Evolutionary conservation across 2,329 filamentous ascomycete species (phyloP), one percentile per base, ranked within the genome.

Genomic region (Mycosphaerella sp.): DNA sequence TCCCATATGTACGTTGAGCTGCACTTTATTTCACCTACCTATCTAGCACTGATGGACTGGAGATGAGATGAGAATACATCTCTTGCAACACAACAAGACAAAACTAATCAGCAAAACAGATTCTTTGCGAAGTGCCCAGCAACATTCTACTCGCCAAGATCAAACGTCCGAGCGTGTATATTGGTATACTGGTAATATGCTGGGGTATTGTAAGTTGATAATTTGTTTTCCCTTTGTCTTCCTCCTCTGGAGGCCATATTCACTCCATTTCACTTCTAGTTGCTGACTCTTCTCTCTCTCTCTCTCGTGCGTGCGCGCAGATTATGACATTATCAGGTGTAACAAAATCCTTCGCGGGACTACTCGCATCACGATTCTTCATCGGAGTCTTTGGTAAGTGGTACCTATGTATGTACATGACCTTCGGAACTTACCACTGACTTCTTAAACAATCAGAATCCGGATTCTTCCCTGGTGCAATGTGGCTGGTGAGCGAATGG

Each of bases 331-430:
- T 59, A 11, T 52, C 53, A 10, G 72, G 90, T 6, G 85, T 89
- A 1, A 75, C 82, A 54, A 93, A 82, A 66, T 96, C 90, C 70
- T 75, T 78, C 41, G 74, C 77, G 34, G 89, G 89, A 1, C 75
- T 96, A 10, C 77, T 95, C 48, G 78, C 83, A 0, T 89, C 87
- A 2, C 56, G 89, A 23, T 95, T 95, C 76, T 90, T 96, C 69
- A 79, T 95, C 1, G 91, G 91, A 7, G 57, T 80, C 3, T 76
- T 75, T 51, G 42, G 42, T 44, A 44, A 26, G 41, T 10, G 26
- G 5, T 21, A 26, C 11, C 2, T 12, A 12, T 6, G 3, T 8
- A 10, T 31, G 9, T 44, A 11, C 23, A 12, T 12, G 6, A 23
- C 42, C 21, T 21, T 4, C 21, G 21, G 21, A 2, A 21, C 21